phyloP scores from a whole-genome alignment of 2,329 filamentous ascomycete genomes.

The Cladosporium oxysporum region DNA sequence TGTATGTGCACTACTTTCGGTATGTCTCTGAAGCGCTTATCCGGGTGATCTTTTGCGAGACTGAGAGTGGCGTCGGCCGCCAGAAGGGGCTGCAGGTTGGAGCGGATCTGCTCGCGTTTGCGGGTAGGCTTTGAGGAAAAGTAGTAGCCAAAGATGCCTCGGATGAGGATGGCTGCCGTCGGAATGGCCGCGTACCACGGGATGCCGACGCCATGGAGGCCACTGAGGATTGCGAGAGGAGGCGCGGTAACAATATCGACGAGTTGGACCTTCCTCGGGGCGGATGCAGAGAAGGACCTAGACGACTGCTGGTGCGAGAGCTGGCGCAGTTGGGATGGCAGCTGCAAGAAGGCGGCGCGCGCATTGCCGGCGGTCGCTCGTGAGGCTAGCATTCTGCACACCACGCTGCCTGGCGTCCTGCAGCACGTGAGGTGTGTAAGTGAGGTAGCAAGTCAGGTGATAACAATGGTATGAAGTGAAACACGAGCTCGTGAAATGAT shows the following conservation, averaged over 20 bases:
- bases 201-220: slow-evolving; percentile 32
- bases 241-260: slow-evolving; percentile 20
- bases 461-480: background rate
- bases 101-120: slow-evolving; percentile 24
- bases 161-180: slow-evolving; percentile 32
- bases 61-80: background rate
- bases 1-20: background rate
- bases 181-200: slow-evolving; percentile 38
- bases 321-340: slow-evolving; percentile 28
- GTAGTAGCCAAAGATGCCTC: slow-evolving; percentile 33
- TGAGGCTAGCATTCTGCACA: slow-evolving; percentile 3
- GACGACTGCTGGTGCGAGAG: slow-evolving; percentile 22
- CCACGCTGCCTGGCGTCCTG: background rate
- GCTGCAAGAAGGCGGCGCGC: slow-evolving; percentile 25
- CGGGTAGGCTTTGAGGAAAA: slow-evolving; percentile 26
- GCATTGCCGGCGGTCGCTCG: slow-evolving; percentile 1
- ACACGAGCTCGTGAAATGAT: background rate
- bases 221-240: slow-evolving; percentile 29
- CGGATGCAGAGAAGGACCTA: slow-evolving; percentile 31
- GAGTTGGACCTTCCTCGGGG: slow-evolving; percentile 20
- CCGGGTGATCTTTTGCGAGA: slow-evolving; percentile 3
- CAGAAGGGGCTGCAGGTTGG: slow-evolving; percentile 27
- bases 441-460: background rate
- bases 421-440: background rate
- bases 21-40: background rate